Conservation (phyloP, 257 asterid species). For the Solanum medicagineum region DNA sequence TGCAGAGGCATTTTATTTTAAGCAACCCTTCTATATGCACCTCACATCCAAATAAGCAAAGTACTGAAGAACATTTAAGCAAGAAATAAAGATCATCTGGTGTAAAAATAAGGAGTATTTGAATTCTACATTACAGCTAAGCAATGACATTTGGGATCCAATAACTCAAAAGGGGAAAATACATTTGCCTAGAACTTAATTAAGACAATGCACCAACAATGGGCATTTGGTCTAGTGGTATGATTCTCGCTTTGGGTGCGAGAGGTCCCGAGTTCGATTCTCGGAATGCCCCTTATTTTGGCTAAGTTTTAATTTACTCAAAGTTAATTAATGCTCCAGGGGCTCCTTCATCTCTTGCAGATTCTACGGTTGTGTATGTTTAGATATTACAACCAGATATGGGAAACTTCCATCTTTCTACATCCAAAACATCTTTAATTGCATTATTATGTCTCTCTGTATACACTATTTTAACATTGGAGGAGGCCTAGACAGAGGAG, state of each 20-base stretch:
- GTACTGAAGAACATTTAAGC: not conserved
- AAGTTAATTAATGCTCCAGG: not conserved
- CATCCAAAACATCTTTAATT: not conserved
- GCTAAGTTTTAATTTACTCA: not conserved
- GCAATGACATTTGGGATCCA: not conserved
- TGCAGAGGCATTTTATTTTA: not conserved
- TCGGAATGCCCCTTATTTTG: slow-evolving; percentile 56
- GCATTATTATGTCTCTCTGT: not conserved
- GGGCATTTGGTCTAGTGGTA: slow-evolving; percentile 62
- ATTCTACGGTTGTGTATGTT: not conserved
- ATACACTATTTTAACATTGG: not conserved
- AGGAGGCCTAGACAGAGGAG: not conserved
- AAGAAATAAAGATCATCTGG: not conserved
- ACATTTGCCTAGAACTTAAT: not conserved
- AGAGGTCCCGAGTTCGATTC: slow-evolving; percentile 74
- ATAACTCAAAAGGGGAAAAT: not conserved
- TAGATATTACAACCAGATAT: not conserved
- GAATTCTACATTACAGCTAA: not conserved
- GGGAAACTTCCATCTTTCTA: not conserved
- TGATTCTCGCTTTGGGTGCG: slow-evolving; percentile 72
- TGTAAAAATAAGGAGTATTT: not conserved
- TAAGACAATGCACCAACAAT: not conserved
- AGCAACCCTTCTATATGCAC: not conserved
- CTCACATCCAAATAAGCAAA: not conserved
- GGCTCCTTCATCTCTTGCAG: not conserved